Evolutionary conservation across 1,139 yeast genomes (phyloP).

Genomic region (Groenewaldozyma auringiensis): DNA sequence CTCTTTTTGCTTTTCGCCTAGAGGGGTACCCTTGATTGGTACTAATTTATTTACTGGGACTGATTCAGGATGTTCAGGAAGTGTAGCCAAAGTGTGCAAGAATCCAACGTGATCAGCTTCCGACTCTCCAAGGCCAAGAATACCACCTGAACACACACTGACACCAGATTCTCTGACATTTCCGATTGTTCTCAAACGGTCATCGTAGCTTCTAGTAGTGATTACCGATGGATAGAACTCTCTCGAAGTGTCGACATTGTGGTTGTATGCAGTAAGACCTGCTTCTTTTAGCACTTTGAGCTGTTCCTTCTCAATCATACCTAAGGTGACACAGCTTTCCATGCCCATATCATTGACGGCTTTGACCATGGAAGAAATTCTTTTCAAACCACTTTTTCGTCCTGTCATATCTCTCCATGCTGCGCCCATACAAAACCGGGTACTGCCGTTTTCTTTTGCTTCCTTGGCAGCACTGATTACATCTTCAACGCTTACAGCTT

Average conservation of each 20-base stretch:
- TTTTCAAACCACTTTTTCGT: conserved; percentile 57
- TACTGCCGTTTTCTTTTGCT: conserved; percentile 64
- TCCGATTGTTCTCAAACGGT: conserved; percentile 55
- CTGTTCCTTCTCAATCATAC: conserved; percentile 63
- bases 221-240: conserved; percentile 69
- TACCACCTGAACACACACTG: conserved; percentile 73
- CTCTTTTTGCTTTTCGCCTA: conserved; percentile 36
- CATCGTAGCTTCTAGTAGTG: conserved; percentile 63
- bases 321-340: conserved; percentile 76
- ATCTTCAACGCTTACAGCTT: conserved; percentile 50
- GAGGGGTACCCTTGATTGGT: conserved; percentile 74
- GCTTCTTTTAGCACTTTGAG: conserved; percentile 52
- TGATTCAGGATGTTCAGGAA: conserved; percentile 69
- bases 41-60: conserved; percentile 73
- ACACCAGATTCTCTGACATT: conserved; percentile 62
- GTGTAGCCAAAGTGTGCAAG: conserved; percentile 56
- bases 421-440: conserved; percentile 80
- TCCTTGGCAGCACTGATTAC: conserved; percentile 57
- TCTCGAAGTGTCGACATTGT: conserved; percentile 71
- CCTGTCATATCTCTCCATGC: conserved; percentile 88
- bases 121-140: conserved; percentile 71
- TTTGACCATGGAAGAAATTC: conserved; percentile 57
- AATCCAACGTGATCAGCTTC: conserved; percentile 64
- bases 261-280: conserved; percentile 76
- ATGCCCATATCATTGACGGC: conserved; percentile 58